These are phyloP conservation scores for Cladosporium sp. DNA, from an alignment of 2,329 filamentous ascomycete genomes.

Conservation along the genomic window DNA sequence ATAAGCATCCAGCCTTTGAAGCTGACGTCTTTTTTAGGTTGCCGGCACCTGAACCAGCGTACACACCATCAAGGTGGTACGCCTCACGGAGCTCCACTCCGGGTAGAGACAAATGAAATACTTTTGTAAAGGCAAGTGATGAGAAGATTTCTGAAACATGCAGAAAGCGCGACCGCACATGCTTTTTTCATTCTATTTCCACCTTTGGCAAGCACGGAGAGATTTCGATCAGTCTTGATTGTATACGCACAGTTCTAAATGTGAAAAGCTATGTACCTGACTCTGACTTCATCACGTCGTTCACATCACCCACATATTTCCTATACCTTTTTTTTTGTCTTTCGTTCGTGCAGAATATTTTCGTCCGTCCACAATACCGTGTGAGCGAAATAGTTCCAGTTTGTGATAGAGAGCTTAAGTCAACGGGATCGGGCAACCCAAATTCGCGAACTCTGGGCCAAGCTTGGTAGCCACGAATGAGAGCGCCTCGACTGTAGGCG, in stretches of 20 bases:
- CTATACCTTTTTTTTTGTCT: neutral
- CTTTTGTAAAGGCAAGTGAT: too few species aligned
- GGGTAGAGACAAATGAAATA: neutral
- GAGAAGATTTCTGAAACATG: too few species aligned
- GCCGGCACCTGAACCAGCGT: neutral
- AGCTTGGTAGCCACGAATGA: slow-evolving; percentile 36
- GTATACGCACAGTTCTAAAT: neutral
- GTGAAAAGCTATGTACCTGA: neutral
- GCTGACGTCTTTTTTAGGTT: slow-evolving; percentile 3
- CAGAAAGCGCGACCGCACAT: neutral
- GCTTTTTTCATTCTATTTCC: neutral
- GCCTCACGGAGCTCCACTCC: neutral
- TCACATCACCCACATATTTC: too few species aligned
- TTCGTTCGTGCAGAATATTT: neutral
- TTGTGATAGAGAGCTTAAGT: neutral
- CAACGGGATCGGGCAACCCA: slow-evolving; percentile 41
- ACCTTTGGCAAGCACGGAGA: neutral
- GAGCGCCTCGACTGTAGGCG: slow-evolving; percentile 40
- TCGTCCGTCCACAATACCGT: neutral
- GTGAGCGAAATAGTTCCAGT: too few species aligned
- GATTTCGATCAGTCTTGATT: neutral
- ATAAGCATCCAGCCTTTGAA: neutral
- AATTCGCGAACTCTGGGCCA: slow-evolving; percentile 33
- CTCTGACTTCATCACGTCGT: neutral
- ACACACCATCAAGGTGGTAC: neutral